Evolutionary conservation across 73 alveolate genomes (phyloP).

Genomic region (Stentor roeselii): DNA sequence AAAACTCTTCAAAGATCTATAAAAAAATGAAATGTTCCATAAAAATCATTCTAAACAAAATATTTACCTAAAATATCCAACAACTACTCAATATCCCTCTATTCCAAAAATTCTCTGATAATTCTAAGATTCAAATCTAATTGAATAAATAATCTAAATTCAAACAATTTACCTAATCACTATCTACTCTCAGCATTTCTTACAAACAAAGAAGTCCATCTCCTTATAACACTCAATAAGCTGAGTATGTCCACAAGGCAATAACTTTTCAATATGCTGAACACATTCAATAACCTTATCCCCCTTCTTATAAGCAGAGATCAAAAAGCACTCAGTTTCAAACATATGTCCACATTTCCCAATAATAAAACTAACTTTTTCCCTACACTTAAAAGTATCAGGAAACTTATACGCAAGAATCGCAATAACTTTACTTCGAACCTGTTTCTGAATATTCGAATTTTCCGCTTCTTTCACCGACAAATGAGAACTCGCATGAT

Average conservation of each 20-base stretch:
- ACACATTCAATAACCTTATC: neutral
- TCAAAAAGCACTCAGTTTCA: neutral
- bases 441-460: neutral
- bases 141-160: too few species aligned
- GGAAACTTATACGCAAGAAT: neutral
- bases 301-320: neutral
- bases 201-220: neutral
- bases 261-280: neutral
- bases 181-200: neutral
- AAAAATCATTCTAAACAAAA: too few species aligned
- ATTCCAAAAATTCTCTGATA: too few species aligned
- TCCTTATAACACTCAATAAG: neutral
- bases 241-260: constrained; percentile 25
- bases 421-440: neutral
- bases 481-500: neutral
- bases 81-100: too few species aligned
- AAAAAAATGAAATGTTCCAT: too few species aligned
- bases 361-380: neutral
- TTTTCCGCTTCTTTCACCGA: neutral
- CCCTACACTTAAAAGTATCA: neutral
- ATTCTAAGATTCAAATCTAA: too few species aligned
- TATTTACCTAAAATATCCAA: too few species aligned
- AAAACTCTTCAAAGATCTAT: too few species aligned
- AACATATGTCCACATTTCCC: constrained; percentile 5
- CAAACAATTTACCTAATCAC: too few species aligned